Conservation (phyloP, 2,329 filamentous ascomycete genomes). For the Penicillium sp. region DNA sequence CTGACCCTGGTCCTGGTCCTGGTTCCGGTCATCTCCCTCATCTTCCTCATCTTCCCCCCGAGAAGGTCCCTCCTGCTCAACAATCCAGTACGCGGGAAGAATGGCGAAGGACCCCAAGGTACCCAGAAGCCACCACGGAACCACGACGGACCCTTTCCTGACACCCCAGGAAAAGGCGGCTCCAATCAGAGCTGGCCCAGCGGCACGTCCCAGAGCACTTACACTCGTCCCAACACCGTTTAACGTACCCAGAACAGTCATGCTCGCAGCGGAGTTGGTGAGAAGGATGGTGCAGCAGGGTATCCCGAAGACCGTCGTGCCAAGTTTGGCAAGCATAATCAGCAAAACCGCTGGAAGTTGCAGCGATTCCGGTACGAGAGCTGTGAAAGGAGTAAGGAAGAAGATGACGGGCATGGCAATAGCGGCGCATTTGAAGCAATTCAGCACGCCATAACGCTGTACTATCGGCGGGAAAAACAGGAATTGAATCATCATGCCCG, state of each 20-base stretch:
- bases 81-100: constrained; percentile 70
- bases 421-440: constrained; percentile 67
- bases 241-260: constrained; percentile 77
- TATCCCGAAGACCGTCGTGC: constrained; percentile 78
- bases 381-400: constrained; percentile 76
- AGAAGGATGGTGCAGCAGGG: constrained; percentile 86
- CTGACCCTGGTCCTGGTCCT: background rate
- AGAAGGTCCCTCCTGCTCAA: constrained; percentile 67
- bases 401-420: constrained; percentile 72
- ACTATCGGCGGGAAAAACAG: constrained; percentile 77
- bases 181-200: constrained; percentile 74
- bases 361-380: constrained; percentile 53
- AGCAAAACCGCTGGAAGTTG: constrained; percentile 63
- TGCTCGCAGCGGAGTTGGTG: constrained; percentile 76
- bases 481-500: constrained; percentile 81
- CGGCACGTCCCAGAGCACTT: constrained; percentile 73
- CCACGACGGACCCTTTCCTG: constrained; percentile 69
- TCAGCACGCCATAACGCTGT: constrained; percentile 68
- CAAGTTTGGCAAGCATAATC: constrained; percentile 71
- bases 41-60: background rate
- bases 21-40: background rate
- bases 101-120: constrained; percentile 62
- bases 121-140: constrained; percentile 79
- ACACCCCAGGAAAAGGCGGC: constrained; percentile 73
- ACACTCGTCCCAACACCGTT: constrained; percentile 88